Conservation (phyloP, 1,139 yeast genomes). For the Zygotorulaspora mrakii region DNA sequence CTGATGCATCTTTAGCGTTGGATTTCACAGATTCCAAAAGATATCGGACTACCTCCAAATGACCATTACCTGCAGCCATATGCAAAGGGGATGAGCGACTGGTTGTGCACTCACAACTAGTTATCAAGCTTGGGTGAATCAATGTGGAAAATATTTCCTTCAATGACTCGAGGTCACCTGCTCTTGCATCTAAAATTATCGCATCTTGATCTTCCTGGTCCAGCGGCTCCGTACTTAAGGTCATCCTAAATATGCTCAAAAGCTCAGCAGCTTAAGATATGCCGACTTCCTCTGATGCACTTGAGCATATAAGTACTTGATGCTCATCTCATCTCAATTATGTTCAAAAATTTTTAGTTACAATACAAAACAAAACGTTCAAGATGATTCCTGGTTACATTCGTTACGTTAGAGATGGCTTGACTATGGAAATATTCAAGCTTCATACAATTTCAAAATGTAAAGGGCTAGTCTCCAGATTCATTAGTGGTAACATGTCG, state of each 20-base stretch:
- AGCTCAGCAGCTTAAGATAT: too few relatives aligned
- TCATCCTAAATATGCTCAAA: slow-evolving; percentile 25
- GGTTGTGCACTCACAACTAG: slow-evolving; percentile 47
- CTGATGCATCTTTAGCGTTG: slow-evolving; percentile 35
- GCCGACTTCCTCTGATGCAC: too few relatives aligned
- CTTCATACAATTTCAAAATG: too few relatives aligned
- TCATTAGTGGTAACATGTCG: neutral
- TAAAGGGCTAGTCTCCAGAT: neutral
- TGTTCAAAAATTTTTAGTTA: slow-evolving; percentile 7
- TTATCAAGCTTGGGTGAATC: slow-evolving; percentile 47
- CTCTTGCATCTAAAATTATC: slow-evolving; percentile 77
- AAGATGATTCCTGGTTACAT: neutral
- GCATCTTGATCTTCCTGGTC: slow-evolving; percentile 77
- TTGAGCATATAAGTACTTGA: too few relatives aligned
- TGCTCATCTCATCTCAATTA: slow-evolving; percentile 14
- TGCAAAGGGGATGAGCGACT: slow-evolving; percentile 77
- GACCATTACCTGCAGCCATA: slow-evolving; percentile 95
- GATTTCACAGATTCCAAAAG: slow-evolving; percentile 48
- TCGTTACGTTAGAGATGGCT: neutral
- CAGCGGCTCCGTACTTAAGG: slow-evolving; percentile 35
- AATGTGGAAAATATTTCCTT: slow-evolving; percentile 63
- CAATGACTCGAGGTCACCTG: slow-evolving; percentile 76
- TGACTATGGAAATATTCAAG: neutral
- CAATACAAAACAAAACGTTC: neutral
- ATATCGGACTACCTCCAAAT: slow-evolving; percentile 61